Percentiles rank a stretch among this genome's conserved stretches.
These are phyloP conservation scores for Scutellaria baicalensis DNA, from an alignment of 257 asterid species.

Conservation along the genomic window DNA sequence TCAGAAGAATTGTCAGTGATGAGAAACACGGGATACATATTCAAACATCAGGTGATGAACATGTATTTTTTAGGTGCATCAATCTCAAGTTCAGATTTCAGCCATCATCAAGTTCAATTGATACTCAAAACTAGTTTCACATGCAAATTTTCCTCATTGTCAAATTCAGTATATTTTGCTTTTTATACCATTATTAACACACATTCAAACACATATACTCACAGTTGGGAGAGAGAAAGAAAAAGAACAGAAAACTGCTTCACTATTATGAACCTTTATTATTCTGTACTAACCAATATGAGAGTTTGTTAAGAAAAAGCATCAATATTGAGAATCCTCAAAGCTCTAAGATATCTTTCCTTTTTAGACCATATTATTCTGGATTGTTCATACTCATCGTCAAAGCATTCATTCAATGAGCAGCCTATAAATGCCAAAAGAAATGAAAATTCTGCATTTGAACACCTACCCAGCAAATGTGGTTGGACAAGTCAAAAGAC, in stretches of 20 bases:
- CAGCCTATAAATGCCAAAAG: neutral
- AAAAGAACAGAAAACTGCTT: neutral
- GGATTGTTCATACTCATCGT: neutral
- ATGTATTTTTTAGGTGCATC: neutral
- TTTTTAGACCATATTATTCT: neutral
- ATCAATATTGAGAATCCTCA: neutral
- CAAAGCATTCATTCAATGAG: neutral
- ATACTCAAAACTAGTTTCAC: neutral
- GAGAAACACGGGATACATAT: neutral
- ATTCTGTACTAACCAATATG: neutral
- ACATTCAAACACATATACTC: neutral
- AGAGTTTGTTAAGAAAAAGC: neutral
- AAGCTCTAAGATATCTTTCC: neutral
- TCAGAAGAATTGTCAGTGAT: neutral
- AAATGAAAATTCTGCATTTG: constrained; percentile 6
- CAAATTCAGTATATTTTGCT: too few relatives aligned
- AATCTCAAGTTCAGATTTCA: neutral
- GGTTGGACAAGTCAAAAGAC: constrained; percentile 84
- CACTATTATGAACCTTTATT: neutral
- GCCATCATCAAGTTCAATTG: neutral
- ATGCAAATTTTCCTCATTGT: neutral
- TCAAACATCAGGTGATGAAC: neutral
- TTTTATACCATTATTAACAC: neutral
- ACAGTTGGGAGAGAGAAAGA: neutral
- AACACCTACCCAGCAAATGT: constrained; percentile 68